Conservation (phyloP, 225 moss, liverwort and hornwort species). For the Climacium dendroides region DNA sequence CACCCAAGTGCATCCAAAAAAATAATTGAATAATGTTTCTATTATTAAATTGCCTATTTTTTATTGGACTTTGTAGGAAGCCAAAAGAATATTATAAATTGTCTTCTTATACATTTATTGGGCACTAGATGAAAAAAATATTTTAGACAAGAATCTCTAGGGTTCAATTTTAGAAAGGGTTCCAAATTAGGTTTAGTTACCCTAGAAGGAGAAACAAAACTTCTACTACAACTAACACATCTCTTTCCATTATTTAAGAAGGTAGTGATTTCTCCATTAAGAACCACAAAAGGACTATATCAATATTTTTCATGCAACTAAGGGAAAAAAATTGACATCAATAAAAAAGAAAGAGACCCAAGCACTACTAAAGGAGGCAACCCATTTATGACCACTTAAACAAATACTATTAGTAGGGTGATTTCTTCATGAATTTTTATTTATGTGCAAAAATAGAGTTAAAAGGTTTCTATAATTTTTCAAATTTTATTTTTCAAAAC, state of each 20-base stretch:
- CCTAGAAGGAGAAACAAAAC: too few species aligned
- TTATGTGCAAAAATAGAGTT: too few species aligned
- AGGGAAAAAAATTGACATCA: not conserved
- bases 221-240: too few species aligned
- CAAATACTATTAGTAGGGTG: too few species aligned
- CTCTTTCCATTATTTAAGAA: not conserved
- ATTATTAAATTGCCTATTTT: not conserved
- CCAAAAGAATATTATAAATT: not conserved
- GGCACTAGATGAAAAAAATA: not conserved
- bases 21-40: not conserved
- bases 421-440: too few species aligned
- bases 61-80: not conserved
- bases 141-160: not conserved
- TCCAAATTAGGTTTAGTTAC: not conserved
- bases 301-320: not conserved
- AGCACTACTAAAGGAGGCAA: too few species aligned
- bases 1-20: not conserved
- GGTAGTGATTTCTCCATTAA: rapidly evolving
- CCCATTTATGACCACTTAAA: too few species aligned
- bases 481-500: too few species aligned
- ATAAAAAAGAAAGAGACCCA: not conserved
- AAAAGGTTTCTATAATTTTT: too few species aligned
- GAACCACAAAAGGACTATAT: not conserved
- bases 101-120: not conserved
- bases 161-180: rapidly evolving